phyloP scores from a whole-genome alignment of 495 filamentous ascomycete genomes.

The Lasiosphaeris hirsuta region DNA sequence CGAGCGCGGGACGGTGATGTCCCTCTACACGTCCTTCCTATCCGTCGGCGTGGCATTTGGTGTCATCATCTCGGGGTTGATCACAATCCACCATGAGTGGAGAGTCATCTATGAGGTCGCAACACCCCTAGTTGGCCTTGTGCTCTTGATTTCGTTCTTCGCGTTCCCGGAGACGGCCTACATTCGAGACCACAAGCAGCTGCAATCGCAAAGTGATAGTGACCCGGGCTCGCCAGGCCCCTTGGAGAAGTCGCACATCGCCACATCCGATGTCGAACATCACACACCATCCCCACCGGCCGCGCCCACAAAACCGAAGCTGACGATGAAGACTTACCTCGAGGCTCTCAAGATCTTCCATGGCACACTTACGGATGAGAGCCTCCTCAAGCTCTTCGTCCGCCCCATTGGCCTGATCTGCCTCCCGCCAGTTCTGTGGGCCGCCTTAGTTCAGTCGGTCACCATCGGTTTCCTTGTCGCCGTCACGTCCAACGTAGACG shows the following conservation, averaged over 20 bases:
- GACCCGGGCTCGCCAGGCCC: not conserved
- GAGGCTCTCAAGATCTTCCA: slow-evolving; percentile 38
- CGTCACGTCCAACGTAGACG: slow-evolving; percentile 49
- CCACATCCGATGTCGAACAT: slow-evolving; percentile 2
- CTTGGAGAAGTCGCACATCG: slow-evolving; percentile 2
- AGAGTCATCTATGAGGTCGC: slow-evolving; percentile 51
- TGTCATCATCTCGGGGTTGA: slow-evolving; percentile 50
- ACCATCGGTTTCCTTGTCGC: slow-evolving; percentile 55
- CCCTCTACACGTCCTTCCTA: slow-evolving; percentile 48
- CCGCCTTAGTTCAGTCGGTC: slow-evolving; percentile 44
- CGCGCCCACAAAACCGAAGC: not conserved
- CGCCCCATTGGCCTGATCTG: slow-evolving; percentile 46
- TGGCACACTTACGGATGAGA: slow-evolving; percentile 41
- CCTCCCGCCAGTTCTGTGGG: slow-evolving; percentile 51
- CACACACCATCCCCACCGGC: not conserved
- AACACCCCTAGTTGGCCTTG: slow-evolving; percentile 40
- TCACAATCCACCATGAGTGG: slow-evolving; percentile 49
- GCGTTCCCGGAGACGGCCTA: slow-evolving; percentile 55
- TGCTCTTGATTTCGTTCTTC: slow-evolving; percentile 45
- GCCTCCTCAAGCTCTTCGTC: slow-evolving; percentile 43
- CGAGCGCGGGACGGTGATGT: slow-evolving; percentile 50
- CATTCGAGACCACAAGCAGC: slow-evolving; percentile 20
- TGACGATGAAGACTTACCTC: slow-evolving; percentile 29
- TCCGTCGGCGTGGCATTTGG: slow-evolving; percentile 44
- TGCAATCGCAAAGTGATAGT: not conserved